Evolutionary conservation across 1,284 basidiomycete species (phyloP).

Genomic region (Fomitopsis schrenkii): DNA sequence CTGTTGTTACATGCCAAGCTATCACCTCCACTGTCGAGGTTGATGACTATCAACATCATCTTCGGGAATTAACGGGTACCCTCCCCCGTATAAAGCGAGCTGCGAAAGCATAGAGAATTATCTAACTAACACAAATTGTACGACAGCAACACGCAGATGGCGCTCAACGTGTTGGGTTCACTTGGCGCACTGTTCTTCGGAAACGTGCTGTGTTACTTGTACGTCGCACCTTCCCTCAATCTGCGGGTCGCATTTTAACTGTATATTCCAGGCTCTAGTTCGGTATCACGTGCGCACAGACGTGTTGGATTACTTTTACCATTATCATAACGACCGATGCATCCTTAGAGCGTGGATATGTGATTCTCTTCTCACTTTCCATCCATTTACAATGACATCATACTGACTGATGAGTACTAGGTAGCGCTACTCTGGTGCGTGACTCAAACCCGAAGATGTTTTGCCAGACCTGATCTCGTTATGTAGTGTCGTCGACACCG

Average conservation of each 20-base stretch:
- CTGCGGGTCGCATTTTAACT: neutral
- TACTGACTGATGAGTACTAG: neutral
- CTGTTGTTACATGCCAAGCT: too few species aligned
- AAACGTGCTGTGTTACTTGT: neutral
- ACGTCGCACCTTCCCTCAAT: neutral
- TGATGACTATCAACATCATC: too few species aligned
- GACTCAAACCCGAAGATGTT: neutral
- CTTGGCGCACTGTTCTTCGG: too few species aligned
- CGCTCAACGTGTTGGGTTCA: too few species aligned
- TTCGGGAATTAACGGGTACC: too few species aligned
- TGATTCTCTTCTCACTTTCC: neutral
- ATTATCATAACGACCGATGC: neutral
- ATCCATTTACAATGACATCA: neutral
- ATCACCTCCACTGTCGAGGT: too few species aligned
- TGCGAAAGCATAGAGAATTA: too few species aligned
- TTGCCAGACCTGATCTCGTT: neutral
- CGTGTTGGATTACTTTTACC: neutral
- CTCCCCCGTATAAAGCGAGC: too few species aligned
- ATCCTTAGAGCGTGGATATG: neutral
- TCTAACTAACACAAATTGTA: too few species aligned
- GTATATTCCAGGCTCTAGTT: neutral
- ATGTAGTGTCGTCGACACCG: neutral
- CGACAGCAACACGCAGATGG: too few species aligned
- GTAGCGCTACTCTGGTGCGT: neutral
- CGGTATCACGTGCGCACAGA: neutral